Base-by-base conservation (phyloP, 495 filamentous ascomycete species). In the Massariosphaeria phaeospora region DNA sequence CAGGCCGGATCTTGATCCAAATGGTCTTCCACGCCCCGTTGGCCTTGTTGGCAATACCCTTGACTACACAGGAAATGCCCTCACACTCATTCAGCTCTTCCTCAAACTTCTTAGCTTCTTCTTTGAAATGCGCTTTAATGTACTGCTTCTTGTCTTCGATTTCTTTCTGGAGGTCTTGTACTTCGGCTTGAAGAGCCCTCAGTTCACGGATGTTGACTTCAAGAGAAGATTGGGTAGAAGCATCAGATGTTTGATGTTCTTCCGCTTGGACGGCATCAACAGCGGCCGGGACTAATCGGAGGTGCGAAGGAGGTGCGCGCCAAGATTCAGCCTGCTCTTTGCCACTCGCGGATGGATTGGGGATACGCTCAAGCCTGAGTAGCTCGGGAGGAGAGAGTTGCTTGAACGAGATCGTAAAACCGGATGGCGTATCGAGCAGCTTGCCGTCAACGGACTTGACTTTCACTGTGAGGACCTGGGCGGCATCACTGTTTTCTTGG, bases 61-160 rank as follows among this genome's bases (percentile, higher is more conserved):
- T 49, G 10, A 68, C 10, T 17, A 65, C 56, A 44, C 70, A 73
- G 11, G 53, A 27, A 27, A 73, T 21, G 29, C 57, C 69, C 49
- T 72, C 67, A 50, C 71, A 73, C 29, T 68, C 57, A 31, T 67
- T 41, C 15, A 72, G 36, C 23, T 69, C 58, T 34, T 67, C 43
- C 29, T 54, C 56, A 8, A 71, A 56, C 29, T 34, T 52, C 11
- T 49, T 36, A 7, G 62, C 44, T 41, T 69, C 61, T 18, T 56
- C 9, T 34, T 58, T 44, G 2, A 67, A 52, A 15, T 67, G 52
- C 9, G 44, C 31, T 12, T 55, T 46, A 41, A 70, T 54, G 12
- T 54, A 39, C 13, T 62, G 42, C 55, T 65, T 60, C 61, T 66
- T 65, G 2, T 55, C 48, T 12, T 40, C 20, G 36, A 70, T 66